Evolutionary conservation across 495 filamentous ascomycete genomes (phyloP), one percentile per base, ranked within the genome.

Genomic region (Geoglossum glabrum): DNA sequence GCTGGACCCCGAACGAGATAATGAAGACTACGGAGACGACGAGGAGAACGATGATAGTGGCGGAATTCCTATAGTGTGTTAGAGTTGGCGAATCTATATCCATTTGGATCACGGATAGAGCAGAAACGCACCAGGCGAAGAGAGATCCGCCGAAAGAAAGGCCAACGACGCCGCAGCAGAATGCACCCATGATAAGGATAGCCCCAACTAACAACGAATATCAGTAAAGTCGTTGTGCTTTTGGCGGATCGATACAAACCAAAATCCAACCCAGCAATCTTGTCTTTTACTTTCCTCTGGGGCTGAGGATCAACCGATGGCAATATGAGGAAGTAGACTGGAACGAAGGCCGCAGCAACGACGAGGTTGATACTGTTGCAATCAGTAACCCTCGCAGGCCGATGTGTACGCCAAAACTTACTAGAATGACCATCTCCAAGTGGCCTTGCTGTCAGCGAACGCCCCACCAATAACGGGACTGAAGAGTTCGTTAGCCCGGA

Each of bases 381-480:
- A n/a, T n/a, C n/a, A n/a, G n/a, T n/a, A n/a, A n/a, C n/a, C n/a
- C n/a, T n/a, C n/a, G n/a, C n/a, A n/a, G n/a, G n/a, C n/a, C n/a
- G n/a, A n/a, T n/a, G n/a, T n/a, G n/a, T n/a, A n/a, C n/a, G n/a
- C n/a, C n/a, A n/a, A n/a, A n/a, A n/a, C n/a, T n/a, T n/a, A n/a
- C n/a, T 85, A 89, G 64, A 87, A 87, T 25, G 78, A 78, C 82
- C 79, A 83, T 8, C 80, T 62, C 79, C 79, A 83, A 0, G 69
- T 74, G 19, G 74, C 73, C 46, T 66, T 72, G 40, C 26, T 58
- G 19, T 76, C 71, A 23, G 73, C 70, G 60, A 87, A 86, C 4
- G 75, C 76, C 27, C 81, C 82, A 3, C 82, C 82, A 47, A 86
- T 68, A 58, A 84, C 65, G 11, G 81, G 82, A 3, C n/a, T n/a